A percentile compares a stretch with the other conserved stretches of the same genome.
Conservation (phyloP, 495 filamentous ascomycete genomes). For the Niebla homalea region DNA sequence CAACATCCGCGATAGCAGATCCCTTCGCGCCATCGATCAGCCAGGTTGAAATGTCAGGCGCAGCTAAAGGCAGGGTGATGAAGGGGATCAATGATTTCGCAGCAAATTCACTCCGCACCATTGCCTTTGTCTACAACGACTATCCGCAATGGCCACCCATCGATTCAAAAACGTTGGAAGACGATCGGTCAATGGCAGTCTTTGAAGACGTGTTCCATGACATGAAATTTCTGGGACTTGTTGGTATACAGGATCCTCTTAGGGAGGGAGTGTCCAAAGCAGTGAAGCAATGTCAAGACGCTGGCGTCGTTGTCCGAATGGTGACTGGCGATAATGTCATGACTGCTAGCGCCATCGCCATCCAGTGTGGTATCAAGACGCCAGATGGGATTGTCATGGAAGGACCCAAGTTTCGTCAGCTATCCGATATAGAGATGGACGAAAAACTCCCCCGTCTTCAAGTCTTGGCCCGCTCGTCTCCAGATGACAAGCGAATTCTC, state of each 20-base stretch:
- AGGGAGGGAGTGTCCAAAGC: constrained; percentile 63
- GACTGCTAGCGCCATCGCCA: constrained; percentile 71
- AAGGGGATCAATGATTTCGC: constrained; percentile 44
- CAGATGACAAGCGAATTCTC: constrained; percentile 76
- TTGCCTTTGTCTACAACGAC: constrained; percentile 51
- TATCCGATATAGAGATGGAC: constrained; percentile 58
- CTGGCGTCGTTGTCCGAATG: constrained; percentile 80
- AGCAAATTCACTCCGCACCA: constrained; percentile 45
- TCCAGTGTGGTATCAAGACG: constrained; percentile 72
- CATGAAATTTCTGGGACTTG: constrained; percentile 49
- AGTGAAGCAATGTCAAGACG: constrained; percentile 57
- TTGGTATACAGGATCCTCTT: constrained; percentile 57
- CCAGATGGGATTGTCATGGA: constrained; percentile 66
- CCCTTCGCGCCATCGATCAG: constrained; percentile 26
- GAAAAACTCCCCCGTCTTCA: constrained; percentile 60
- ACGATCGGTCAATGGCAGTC: constrained; percentile 35
- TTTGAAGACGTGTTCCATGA: constrained; percentile 45
- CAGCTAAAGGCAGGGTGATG: constrained; percentile 21
- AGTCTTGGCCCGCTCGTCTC: constrained; percentile 74
- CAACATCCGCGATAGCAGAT: constrained; percentile 26
- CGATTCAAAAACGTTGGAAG: constrained; percentile 29
- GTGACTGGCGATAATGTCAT: constrained; percentile 78
- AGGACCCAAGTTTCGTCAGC: constrained; percentile 68
- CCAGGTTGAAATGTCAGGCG: constrained; percentile 24
- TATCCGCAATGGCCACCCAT: constrained; percentile 48